Conservation (phyloP, 108 stramenopile species). For the Cyclotella distinguenda region DNA sequence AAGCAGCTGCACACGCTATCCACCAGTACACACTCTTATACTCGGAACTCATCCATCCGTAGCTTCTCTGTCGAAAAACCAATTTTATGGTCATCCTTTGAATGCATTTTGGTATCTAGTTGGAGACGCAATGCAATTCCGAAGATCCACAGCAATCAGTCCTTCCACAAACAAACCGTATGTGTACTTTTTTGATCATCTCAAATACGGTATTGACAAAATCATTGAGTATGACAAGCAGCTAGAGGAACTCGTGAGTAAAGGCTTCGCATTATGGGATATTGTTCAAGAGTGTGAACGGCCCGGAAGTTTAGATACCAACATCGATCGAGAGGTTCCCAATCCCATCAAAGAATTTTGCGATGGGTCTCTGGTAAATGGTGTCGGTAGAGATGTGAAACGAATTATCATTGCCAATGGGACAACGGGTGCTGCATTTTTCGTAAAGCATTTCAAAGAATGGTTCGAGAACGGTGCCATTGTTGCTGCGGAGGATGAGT, state of each 20-base stretch:
- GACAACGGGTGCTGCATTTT: constrained; percentile 50
- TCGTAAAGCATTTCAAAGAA: constrained; percentile 61
- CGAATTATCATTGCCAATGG: constrained; percentile 83
- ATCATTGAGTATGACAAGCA: constrained; percentile 68
- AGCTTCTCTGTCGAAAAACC: constrained; percentile 48
- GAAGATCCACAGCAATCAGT: constrained; percentile 52
- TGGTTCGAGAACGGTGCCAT: constrained; percentile 69
- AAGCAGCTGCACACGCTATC: not conserved
- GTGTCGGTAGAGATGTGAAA: constrained; percentile 31
- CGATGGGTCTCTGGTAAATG: constrained; percentile 16
- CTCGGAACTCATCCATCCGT: constrained; percentile 76
- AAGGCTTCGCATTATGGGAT: constrained; percentile 87
- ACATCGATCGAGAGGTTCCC: constrained; percentile 58
- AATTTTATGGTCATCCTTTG: constrained; percentile 65
- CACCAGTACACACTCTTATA: constrained; percentile 73
- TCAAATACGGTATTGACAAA: constrained; percentile 50
- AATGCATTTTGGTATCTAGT: constrained; percentile 91
- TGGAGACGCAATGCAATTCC: constrained; percentile 77
- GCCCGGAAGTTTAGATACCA: constrained; percentile 59
- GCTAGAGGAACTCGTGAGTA: constrained; percentile 41
- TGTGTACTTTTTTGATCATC: constrained; percentile 45
- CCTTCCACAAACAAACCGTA: constrained; percentile 56
- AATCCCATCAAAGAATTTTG: constrained; percentile 74
- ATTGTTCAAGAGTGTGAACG: constrained; percentile 62
- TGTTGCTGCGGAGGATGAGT: constrained; percentile 35